These are phyloP conservation scores for Xylaria sp. DNA, from an alignment of 2,329 filamentous ascomycete genomes.

Conservation along the genomic window DNA sequence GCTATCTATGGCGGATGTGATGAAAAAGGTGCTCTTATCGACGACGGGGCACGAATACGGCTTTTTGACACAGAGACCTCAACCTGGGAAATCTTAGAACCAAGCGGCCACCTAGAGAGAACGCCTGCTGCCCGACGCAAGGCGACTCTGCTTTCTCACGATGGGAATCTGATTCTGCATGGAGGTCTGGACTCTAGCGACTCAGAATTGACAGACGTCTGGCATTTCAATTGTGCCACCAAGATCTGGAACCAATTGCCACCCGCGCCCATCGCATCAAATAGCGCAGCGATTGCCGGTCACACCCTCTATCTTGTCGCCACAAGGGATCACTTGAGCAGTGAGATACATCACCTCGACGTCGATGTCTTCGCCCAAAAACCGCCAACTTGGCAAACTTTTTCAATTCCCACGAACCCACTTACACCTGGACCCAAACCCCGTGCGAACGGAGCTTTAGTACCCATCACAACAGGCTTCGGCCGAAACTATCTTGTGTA, in stretches of 20 bases:
- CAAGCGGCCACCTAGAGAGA: constrained; percentile 49
- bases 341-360: constrained; percentile 52
- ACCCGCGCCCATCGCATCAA: constrained; percentile 52
- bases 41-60: constrained; percentile 53
- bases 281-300: constrained; percentile 57
- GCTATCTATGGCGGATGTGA: constrained; percentile 54
- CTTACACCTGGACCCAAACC: constrained; percentile 55
- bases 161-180: constrained; percentile 61
- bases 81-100: constrained; percentile 51
- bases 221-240: constrained; percentile 61
- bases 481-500: constrained; percentile 64
- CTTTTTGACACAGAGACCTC: constrained; percentile 53
- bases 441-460: constrained; percentile 56
- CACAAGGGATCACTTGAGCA: constrained; percentile 50
- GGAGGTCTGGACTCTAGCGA: constrained; percentile 55
- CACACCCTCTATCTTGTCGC: constrained; percentile 61
- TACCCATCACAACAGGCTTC: constrained; percentile 62
- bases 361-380: constrained; percentile 48
- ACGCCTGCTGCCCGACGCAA: constrained; percentile 48
- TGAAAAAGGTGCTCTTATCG: constrained; percentile 45
- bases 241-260: constrained; percentile 64
- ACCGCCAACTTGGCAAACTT: constrained; percentile 54
- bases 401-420: constrained; percentile 53
- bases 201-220: constrained; percentile 56
- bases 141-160: constrained; percentile 53